Evolutionary conservation across 345 rosid species (phyloP), one percentile per base, ranked within the genome.

Genomic region (Ricinus communis): DNA sequence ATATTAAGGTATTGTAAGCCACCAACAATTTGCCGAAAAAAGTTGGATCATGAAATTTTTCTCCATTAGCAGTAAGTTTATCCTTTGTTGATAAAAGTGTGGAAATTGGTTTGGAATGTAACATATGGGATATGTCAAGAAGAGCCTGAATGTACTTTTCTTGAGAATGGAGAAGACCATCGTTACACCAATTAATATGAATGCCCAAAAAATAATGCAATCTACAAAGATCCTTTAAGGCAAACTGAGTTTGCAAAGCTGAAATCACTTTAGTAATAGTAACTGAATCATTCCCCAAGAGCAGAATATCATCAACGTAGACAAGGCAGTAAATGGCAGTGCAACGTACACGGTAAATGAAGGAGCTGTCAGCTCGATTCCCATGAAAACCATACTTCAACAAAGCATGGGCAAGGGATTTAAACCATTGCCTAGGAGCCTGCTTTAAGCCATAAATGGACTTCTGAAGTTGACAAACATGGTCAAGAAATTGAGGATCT

Each of bases 401-500:
- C 11, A 2, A 18, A 7, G 2, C n/a, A 12, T 19, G 12, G 9
- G 19, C 19, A 13, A 6, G 14, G 4, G 19, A 15, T 22, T 25
- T 19, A 21, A 30, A 45, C 68, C 10, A 33, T 0, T 21, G 45
- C 4, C 53, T 2, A 0, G 66, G 51, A 11, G 66, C 50, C 25
- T 59, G 45, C 5, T 31, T 31, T 0, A 59, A 8, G 1, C 61
- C 68, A 38, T 62, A 62, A 0, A 62, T 7, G 3, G 41, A n/a
- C 46, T 71, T 71, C 0, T 52, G 15, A 0, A 51, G 40, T 3
- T 12, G 33, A 8, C 68, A 71, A 0, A 50, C 68, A 51, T 50
- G 21, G 0, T 22, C 0, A 1, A 33, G 18, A 0, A 0, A 10
- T 0, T 8, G 0, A 0, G 24, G 1, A 18, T 61, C 18, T 0